A percentile compares a stretch with the other conserved stretches of the same genome.
These are phyloP conservation scores for Peniophora sp. DNA, from an alignment of 1,284 basidiomycete genomes.

Conservation along the genomic window DNA sequence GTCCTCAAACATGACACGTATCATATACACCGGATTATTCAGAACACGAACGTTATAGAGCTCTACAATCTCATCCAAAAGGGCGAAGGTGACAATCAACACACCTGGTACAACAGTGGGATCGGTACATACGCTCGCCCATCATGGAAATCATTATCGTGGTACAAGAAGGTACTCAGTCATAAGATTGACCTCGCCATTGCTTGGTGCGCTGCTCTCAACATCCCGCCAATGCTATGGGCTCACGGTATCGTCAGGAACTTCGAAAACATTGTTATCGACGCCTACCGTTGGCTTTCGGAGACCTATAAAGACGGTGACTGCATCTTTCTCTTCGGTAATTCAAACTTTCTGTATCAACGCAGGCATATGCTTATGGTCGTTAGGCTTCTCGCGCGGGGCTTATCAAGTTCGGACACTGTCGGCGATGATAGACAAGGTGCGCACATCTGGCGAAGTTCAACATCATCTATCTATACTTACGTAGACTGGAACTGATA, in stretches of 20 bases:
- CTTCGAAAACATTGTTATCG: constrained; percentile 3
- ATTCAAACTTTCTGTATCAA: too few species aligned
- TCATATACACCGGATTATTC: neutral
- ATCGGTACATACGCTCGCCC: constrained; percentile 37
- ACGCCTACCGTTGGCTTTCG: constrained; percentile 6
- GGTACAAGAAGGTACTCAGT: constrained; percentile 10
- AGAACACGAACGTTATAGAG: constrained; percentile 7
- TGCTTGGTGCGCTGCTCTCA: constrained; percentile 1
- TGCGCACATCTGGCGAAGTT: constrained; percentile 9
- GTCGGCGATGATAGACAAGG: constrained; percentile 33
- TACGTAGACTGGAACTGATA: constrained; percentile 8
- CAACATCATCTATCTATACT: neutral
- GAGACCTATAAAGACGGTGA: constrained; percentile 5
- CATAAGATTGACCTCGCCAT: constrained; percentile 2
- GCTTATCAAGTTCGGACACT: constrained; percentile 36
- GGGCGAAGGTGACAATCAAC: neutral
- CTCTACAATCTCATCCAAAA: constrained; percentile 3
- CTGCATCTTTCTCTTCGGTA: constrained; percentile 7
- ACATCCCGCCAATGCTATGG: neutral
- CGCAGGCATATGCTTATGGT: too few species aligned
- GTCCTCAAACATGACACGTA: too few species aligned
- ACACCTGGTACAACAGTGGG: constrained; percentile 6
- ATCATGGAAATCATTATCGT: constrained; percentile 29
- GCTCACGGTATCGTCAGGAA: neutral
- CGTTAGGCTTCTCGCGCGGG: constrained; percentile 39